A percentile compares a stretch with the other conserved stretches of the same genome.
These are phyloP conservation scores for Eucalyptus decipiens DNA, from an alignment of 345 rosid genomes.

Conservation along the genomic window DNA sequence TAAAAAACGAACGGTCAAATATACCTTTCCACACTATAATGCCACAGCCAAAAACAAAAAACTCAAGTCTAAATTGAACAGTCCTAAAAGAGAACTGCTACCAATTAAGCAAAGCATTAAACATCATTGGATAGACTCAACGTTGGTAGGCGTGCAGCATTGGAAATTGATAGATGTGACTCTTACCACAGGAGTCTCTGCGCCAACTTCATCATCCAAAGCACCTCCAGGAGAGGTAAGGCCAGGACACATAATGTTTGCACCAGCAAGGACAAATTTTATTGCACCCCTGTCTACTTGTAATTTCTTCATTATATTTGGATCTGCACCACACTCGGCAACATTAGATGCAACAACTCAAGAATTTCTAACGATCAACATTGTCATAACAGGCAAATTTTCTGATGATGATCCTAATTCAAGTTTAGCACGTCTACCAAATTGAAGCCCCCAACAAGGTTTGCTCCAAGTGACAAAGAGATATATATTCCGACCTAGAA, in stretches of 20 bases:
- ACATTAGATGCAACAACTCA: neutral
- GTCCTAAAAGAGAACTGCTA: neutral
- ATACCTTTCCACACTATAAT: neutral
- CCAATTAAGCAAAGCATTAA: neutral
- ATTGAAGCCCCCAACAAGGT: neutral
- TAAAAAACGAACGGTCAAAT: neutral
- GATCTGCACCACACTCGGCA: conserved; percentile 26
- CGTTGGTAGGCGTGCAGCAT: neutral
- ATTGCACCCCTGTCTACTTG: conserved; percentile 99
- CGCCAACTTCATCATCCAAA: conserved; percentile 81
- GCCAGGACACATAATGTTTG: conserved; percentile 99
- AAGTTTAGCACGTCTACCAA: neutral
- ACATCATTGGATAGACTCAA: neutral
- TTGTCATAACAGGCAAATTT: neutral
- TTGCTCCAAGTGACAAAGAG: neutral
- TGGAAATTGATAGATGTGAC: neutral
- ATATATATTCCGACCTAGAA: neutral
- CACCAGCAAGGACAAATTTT: conserved; percentile 92
- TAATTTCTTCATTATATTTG: conserved; percentile 85
- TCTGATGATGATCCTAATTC: neutral
- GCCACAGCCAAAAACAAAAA: neutral
- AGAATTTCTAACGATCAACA: neutral
- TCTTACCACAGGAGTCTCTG: conserved; percentile 93
- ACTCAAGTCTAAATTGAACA: neutral
- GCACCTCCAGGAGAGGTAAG: conserved; percentile 97